Evolutionary conservation across 345 rosid species (phyloP).

Genomic region (Chamaenerion angustifolium): DNA sequence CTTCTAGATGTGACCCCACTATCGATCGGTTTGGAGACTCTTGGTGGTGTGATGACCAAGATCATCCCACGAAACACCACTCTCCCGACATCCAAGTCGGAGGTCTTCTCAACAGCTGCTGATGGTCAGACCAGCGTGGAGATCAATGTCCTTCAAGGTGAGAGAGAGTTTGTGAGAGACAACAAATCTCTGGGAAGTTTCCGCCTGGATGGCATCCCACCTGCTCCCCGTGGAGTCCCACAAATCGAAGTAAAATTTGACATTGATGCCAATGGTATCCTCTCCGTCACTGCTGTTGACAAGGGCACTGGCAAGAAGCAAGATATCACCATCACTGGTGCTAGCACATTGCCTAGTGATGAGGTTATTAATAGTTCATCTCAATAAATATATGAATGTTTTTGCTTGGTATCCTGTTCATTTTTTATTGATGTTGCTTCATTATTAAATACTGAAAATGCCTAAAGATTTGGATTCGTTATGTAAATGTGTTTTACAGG

Average conservation of each 20-base stretch:
- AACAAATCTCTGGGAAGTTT: conserved; percentile 74
- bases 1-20: conserved; percentile 80
- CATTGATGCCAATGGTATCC: conserved; percentile 44
- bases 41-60: conserved; percentile 98
- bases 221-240: conserved; percentile 43
- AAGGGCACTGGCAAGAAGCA: conserved; percentile 49
- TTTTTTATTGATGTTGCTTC: too few relatives aligned
- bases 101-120: conserved; percentile 96
- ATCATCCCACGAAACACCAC: conserved; percentile 92
- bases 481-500: conserved; percentile 32
- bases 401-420: too few relatives aligned
- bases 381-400: too few relatives aligned
- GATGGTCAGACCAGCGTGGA: conserved; percentile 99
- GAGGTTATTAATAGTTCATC: conserved; percentile 39
- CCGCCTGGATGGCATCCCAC: conserved; percentile 42
- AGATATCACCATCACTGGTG: conserved; percentile 44
- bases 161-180: conserved; percentile 92
- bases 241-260: conserved; percentile 43
- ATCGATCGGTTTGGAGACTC: conserved; percentile 85
- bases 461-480: too few relatives aligned
- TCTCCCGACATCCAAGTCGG: conserved; percentile 90
- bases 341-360: conserved; percentile 76
- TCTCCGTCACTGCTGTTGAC: conserved; percentile 35
- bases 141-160: conserved; percentile 94
- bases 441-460: too few relatives aligned